Evolutionary conservation across 768 basidiomycete species (phyloP), one percentile per base, ranked within the genome.

Genomic region (Suillus tomentosus): DNA sequence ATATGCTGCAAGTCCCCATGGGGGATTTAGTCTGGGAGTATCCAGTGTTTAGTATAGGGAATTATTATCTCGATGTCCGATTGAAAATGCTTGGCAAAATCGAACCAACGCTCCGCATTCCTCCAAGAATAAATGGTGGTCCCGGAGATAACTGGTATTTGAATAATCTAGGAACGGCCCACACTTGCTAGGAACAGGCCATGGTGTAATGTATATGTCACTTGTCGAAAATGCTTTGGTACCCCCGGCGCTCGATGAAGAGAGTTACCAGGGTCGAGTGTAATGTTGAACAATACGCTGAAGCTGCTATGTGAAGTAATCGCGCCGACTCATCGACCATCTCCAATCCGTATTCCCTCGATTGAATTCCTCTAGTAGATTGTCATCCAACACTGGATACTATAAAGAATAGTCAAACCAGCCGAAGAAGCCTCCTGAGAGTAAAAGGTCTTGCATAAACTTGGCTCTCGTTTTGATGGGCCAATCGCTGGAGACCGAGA

Each of bases 221-320:
- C 54, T 7, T 72, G 74, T 14, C 19, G 62, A 54, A 78, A 78
- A 13, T 67, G 67, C 1, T 67, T 70, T 0, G 80, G 78, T 15
- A 79, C 71, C 11, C 71, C 69, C 8, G 65, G 64, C 8, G 65
- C 69, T 2, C 61, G 58, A 40, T 80, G 73, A 55, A 78, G 71
- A 42, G 74, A 75, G 60, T 77, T 65, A 50, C 65, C 63, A n/a
- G 66, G 61, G 54, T 78, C 69, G 2, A 76, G 61, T 48, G 75
- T 77, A 9, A 80, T 71, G 62, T 79, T 80, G 69, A 80, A 81
- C 8, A 79, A 72, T 53, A 76, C 74, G 60, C 76, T 74, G 40
- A 81, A 51, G 50, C 24, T 27, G 55, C 79, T 80, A 58, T 71
- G 66, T 17, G 70, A 70, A 3, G 76, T 71, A 24, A 81, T 64